Evolutionary conservation across 352 stramenopile genomes (phyloP).

Genomic region (Phytophthora rubi): DNA sequence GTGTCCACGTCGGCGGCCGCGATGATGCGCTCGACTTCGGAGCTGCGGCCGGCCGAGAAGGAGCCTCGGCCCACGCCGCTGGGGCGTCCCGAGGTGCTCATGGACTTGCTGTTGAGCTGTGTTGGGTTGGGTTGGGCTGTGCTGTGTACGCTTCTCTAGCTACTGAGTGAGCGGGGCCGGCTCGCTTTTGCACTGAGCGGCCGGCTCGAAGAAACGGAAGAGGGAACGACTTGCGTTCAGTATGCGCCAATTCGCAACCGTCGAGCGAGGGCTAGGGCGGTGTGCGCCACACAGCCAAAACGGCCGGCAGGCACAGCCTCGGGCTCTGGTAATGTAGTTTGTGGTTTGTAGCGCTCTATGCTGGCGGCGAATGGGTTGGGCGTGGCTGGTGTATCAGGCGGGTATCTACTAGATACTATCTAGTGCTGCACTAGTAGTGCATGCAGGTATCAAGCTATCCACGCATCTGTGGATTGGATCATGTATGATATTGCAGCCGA

Average conservation of each 20-base stretch:
- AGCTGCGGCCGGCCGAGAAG: constrained; percentile 62
- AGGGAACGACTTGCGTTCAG: constrained; percentile 8
- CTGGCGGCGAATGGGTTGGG: constrained; percentile 17
- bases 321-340: neutral
- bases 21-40: constrained; percentile 86
- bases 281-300: constrained; percentile 8
- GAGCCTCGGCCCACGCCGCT: constrained; percentile 46
- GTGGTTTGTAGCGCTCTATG: constrained; percentile 2
- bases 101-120: constrained; percentile 10
- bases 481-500: too few relatives aligned
- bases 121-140: neutral
- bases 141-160: neutral
- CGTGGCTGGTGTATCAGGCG: constrained; percentile 24
- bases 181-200: constrained; percentile 31
- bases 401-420: too few relatives aligned
- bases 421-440: too few relatives aligned
- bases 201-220: constrained; percentile 32
- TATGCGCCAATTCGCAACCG: neutral
- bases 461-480: too few relatives aligned
- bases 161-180: neutral
- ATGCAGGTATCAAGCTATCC: too few relatives aligned
- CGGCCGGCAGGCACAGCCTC: neutral
- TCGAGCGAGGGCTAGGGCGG: constrained; percentile 7
- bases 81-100: constrained; percentile 42
- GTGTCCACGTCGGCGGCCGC: constrained; percentile 79